These are phyloP conservation scores for Physaria fendleri DNA, from an alignment of 345 rosid genomes.

Conservation along the genomic window DNA sequence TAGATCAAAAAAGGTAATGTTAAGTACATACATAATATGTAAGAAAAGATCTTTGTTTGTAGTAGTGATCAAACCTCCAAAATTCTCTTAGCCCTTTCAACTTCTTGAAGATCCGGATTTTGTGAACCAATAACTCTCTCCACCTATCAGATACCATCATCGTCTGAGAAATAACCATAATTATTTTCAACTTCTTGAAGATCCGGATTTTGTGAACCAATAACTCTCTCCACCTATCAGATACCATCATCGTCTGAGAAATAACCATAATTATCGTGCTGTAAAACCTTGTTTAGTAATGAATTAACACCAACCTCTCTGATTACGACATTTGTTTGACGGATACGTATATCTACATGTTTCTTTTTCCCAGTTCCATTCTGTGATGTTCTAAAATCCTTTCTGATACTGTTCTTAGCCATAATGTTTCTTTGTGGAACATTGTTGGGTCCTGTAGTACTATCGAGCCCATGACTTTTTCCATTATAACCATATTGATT, in stretches of 20 bases:
- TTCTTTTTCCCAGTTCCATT: slow-evolving; percentile 78
- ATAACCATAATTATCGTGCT: background rate
- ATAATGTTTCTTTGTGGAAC: slow-evolving; percentile 52
- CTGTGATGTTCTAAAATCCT: slow-evolving; percentile 56
- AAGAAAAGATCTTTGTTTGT: slow-evolving; percentile 3
- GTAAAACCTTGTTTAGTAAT: background rate
- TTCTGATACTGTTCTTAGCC: slow-evolving; percentile 54
- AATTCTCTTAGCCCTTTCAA: slow-evolving; percentile 73
- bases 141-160: slow-evolving; percentile 41
- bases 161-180: background rate
- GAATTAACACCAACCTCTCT: slow-evolving; percentile 51
- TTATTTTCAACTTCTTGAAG: slow-evolving; percentile 60
- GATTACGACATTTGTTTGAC: slow-evolving; percentile 58
- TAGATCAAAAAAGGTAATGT: slow-evolving; percentile 23
- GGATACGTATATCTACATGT: slow-evolving; percentile 56
- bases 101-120: slow-evolving; percentile 67
- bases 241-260: slow-evolving; percentile 1
- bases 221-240: slow-evolving; percentile 72
- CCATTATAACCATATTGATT: slow-evolving; percentile 49
- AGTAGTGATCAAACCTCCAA: slow-evolving; percentile 46
- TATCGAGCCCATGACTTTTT: slow-evolving; percentile 35
- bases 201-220: slow-evolving; percentile 57
- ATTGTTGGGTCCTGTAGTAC: slow-evolving; percentile 42
- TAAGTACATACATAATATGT: too few species aligned
- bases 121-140: slow-evolving; percentile 64